phyloP scores from a whole-genome alignment of 2,329 filamentous ascomycete genomes.

The Volutella citrinella region DNA sequence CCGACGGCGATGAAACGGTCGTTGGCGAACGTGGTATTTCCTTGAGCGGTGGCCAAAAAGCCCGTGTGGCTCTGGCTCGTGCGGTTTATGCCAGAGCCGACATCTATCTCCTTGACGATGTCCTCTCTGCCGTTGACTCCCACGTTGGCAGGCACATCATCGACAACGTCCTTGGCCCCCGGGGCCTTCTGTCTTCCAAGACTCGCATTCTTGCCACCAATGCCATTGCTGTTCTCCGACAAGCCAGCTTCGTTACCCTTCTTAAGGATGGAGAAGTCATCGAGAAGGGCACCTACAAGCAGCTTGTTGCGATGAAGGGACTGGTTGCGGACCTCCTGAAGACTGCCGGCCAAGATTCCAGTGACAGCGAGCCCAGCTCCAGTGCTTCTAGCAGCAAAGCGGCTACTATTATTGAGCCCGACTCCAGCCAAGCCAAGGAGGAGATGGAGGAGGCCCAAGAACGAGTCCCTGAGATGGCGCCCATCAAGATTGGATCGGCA shows the following conservation, averaged over 20 bases:
- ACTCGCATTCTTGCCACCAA: constrained; percentile 94
- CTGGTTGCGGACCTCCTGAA: constrained; percentile 82
- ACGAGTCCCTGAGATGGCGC: constrained; percentile 68
- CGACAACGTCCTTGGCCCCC: constrained; percentile 84
- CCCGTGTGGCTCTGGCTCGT: constrained; percentile 83
- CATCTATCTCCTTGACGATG: constrained; percentile 91
- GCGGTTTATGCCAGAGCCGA: constrained; percentile 97
- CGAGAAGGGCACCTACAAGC: constrained; percentile 86
- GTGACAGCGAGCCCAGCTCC: constrained; percentile 41
- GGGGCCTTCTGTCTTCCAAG: constrained; percentile 78
- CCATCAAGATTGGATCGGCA: constrained; percentile 60
- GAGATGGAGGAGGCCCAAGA: constrained; percentile 79
- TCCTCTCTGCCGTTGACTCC: constrained; percentile 95
- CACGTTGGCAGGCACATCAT: constrained; percentile 95
- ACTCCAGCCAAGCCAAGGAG: constrained; percentile 54
- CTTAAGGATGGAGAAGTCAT: constrained; percentile 78
- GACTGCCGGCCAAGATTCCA: constrained; percentile 63
- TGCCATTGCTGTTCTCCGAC: constrained; percentile 83
- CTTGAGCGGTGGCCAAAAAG: constrained; percentile 92
- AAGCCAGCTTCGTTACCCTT: constrained; percentile 85
- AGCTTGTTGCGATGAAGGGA: constrained; percentile 91
- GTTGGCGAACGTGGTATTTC: constrained; percentile 97
- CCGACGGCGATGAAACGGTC: constrained; percentile 93
- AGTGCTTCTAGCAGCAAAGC: constrained; percentile 49
- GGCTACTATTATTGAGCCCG: constrained; percentile 54